Evolutionary conservation across 2,329 filamentous ascomycete genomes (phyloP).

Genomic region (Biscogniauxia marginata): DNA sequence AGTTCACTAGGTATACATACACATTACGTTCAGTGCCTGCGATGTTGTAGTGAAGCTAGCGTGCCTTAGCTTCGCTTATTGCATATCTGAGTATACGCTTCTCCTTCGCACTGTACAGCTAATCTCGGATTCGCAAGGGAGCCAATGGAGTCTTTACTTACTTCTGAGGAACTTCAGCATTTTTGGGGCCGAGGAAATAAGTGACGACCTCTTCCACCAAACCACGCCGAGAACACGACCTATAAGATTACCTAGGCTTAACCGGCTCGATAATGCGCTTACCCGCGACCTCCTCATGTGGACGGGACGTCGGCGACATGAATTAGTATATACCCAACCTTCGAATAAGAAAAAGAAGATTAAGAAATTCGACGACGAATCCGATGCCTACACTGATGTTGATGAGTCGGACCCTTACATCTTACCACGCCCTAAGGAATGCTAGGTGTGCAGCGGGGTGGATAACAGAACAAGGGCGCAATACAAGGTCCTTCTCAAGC

Average conservation of each 20-base stretch:
- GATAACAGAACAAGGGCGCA: background rate
- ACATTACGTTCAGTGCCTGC: too few species aligned
- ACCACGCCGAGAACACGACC: too few species aligned
- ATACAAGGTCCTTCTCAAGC: background rate
- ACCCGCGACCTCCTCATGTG: background rate
- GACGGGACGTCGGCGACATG: background rate
- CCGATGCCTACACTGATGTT: too few species aligned
- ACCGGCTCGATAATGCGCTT: background rate
- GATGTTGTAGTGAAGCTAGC: too few species aligned
- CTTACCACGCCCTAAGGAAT: background rate
- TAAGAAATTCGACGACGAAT: too few species aligned
- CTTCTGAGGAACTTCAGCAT: background rate
- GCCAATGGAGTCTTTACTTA: background rate
- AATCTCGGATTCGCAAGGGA: background rate
- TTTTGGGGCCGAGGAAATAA: too few species aligned
- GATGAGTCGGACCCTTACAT: background rate
- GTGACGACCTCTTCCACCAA: too few species aligned
- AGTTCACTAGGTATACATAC: too few species aligned
- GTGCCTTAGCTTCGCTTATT: background rate
- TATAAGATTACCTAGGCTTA: too few species aligned
- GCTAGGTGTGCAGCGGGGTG: background rate
- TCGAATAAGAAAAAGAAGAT: background rate
- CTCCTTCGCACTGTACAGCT: too few species aligned
- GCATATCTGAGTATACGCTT: too few species aligned
- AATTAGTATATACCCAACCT: background rate